These are phyloP conservation scores for Triticum turgidum DNA, from an alignment of 176 grass and related monocot genomes.

Conservation along the genomic window DNA sequence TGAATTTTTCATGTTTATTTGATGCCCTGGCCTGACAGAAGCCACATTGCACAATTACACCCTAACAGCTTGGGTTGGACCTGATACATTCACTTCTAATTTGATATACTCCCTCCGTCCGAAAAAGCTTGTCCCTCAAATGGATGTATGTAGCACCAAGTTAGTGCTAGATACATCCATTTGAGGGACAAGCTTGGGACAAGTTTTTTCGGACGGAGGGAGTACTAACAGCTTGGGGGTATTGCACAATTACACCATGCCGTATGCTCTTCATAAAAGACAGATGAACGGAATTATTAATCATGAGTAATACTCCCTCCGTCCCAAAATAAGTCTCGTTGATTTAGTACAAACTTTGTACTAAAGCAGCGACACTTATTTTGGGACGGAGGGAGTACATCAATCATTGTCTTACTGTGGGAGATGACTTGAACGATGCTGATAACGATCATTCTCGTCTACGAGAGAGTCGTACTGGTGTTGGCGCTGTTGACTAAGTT, in stretches of 20 bases:
- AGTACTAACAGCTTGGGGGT: not conserved
- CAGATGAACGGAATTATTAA: not conserved
- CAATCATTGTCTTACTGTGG: slow-evolving; percentile 61
- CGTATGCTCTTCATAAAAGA: not conserved
- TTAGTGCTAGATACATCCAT: too few species aligned
- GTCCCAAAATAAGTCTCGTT: too few species aligned
- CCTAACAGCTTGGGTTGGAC: not conserved
- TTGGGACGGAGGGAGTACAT: not conserved
- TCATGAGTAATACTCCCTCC: not conserved
- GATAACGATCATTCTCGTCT: slow-evolving; percentile 50
- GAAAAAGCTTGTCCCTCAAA: too few species aligned
- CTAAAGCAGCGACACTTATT: too few species aligned
- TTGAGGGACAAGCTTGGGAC: too few species aligned
- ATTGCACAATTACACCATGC: not conserved
- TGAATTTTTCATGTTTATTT: not conserved
- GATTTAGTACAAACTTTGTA: too few species aligned
- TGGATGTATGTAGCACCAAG: too few species aligned
- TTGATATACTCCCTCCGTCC: not conserved
- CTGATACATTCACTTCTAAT: not conserved
- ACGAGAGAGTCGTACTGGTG: slow-evolving; percentile 63
- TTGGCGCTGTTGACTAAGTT: slow-evolving; percentile 93
- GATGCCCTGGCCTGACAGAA: not conserved
- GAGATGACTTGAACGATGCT: slow-evolving; percentile 67
- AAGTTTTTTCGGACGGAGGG: too few species aligned
- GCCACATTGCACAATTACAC: not conserved